These are phyloP conservation scores for Galeopsis tetrahit DNA, from an alignment of 257 asterid genomes.

Conservation along the genomic window DNA sequence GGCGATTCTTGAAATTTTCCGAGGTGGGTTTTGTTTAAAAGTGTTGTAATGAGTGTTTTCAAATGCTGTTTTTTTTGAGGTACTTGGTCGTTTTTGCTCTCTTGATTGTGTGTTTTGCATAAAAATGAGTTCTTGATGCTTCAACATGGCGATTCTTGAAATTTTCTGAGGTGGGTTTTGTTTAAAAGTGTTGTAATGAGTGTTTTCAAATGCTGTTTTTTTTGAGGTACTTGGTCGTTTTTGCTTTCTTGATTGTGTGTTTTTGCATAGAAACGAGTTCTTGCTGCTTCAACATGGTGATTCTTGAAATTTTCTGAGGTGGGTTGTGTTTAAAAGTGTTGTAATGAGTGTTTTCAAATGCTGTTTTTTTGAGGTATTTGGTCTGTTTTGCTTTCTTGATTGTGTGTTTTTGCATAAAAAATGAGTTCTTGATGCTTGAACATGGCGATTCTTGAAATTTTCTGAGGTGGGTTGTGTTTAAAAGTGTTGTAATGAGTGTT, in stretches of 20 bases:
- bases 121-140: neutral
- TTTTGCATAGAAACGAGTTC: no score
- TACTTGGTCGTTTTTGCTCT: neutral
- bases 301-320: no score
- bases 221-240: constrained; percentile 18
- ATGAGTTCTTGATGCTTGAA: no score
- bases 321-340: no score
- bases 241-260: neutral
- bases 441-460: no score
- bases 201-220: neutral
- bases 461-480: no score
- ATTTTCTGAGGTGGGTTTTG: neutral
- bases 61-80: constrained; percentile 9
- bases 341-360: no score
- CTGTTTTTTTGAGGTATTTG: no score
- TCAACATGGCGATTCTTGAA: constrained; percentile 2
- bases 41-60: neutral
- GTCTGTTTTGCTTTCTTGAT: no score
- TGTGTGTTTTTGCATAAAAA: no score
- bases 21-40: constrained; percentile 1
- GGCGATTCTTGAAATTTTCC: constrained; percentile 6
- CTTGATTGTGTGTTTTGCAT: neutral
- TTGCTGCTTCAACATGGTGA: no score
- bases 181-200: neutral
- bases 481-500: no score